Conservation (phyloP, 192 early-diverging fungal genomes). For the Gonapodya sp. region DNA sequence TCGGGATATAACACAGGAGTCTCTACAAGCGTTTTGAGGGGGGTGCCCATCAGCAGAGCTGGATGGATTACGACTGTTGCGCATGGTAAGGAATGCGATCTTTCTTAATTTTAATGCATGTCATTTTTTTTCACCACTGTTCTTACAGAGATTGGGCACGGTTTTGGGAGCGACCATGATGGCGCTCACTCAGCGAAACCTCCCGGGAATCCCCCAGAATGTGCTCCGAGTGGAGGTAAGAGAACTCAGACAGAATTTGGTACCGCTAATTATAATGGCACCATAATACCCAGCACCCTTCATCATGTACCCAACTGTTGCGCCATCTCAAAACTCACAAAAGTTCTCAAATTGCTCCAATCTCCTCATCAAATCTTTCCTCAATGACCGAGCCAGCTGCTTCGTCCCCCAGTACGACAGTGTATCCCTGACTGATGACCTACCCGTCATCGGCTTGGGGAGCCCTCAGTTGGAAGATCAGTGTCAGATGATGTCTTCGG, state of each 20-base stretch:
- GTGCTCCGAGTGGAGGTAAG: background rate
- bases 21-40: background rate
- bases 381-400: background rate
- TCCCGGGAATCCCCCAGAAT: background rate
- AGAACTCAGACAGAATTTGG: too few relatives aligned
- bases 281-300: background rate
- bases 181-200: background rate
- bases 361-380: background rate
- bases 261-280: too few relatives aligned
- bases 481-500: background rate
- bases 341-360: background rate
- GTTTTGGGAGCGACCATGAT: background rate
- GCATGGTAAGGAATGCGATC: background rate
- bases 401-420: background rate
- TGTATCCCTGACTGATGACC: background rate
- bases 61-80: background rate
- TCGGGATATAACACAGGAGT: background rate
- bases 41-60: background rate
- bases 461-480: background rate
- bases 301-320: background rate
- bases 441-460: background rate
- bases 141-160: background rate
- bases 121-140: background rate
- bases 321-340: background rate
- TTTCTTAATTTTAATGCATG: background rate